Conservation (phyloP, 2,329 filamentous ascomycete genomes). For the Hansfordia pulvinata region DNA sequence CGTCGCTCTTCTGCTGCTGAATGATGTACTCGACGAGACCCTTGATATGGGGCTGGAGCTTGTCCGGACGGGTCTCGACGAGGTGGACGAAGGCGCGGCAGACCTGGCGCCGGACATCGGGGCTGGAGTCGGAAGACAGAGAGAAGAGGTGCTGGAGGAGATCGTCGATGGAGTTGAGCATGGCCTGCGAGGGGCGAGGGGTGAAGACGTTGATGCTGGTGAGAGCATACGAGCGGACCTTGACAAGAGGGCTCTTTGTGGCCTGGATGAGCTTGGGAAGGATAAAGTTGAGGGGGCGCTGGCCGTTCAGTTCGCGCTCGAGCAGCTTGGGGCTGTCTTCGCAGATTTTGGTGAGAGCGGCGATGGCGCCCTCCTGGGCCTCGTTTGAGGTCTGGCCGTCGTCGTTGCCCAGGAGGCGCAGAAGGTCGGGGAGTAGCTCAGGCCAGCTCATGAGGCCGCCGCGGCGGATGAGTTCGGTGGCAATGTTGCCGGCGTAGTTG, state of each 20-base stretch:
- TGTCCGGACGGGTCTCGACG: slow-evolving; percentile 80
- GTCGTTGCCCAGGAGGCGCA: slow-evolving; percentile 64
- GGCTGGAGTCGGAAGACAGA: slow-evolving; percentile 61
- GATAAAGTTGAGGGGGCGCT: slow-evolving; percentile 76
- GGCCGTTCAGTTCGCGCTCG: slow-evolving; percentile 76
- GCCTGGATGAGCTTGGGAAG: slow-evolving; percentile 86
- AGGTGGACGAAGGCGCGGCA: slow-evolving; percentile 88
- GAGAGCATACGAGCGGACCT: slow-evolving; percentile 68
- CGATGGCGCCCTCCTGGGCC: slow-evolving; percentile 87
- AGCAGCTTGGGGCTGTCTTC: slow-evolving; percentile 86
- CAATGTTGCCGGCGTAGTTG: slow-evolving; percentile 81
- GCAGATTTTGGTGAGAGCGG: slow-evolving; percentile 86
- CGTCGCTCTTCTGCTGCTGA: slow-evolving; percentile 73
- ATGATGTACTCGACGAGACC: slow-evolving; percentile 91
- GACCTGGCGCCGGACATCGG: slow-evolving; percentile 82
- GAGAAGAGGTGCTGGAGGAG: slow-evolving; percentile 74
- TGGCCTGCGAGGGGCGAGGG: slow-evolving; percentile 67
- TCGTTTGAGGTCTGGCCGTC: slow-evolving; percentile 52
- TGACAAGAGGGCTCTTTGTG: slow-evolving; percentile 60
- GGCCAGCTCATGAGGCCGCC: slow-evolving; percentile 87
- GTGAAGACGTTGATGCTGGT: slow-evolving; percentile 87
- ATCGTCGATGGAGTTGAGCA: slow-evolving; percentile 67
- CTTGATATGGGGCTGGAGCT: slow-evolving; percentile 75
- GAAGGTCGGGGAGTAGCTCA: slow-evolving; percentile 70
- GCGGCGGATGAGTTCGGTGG: slow-evolving; percentile 77